Evolutionary conservation across 2,329 filamentous ascomycete species (phyloP).

Genomic region (Trichoderma brevicompactum): DNA sequence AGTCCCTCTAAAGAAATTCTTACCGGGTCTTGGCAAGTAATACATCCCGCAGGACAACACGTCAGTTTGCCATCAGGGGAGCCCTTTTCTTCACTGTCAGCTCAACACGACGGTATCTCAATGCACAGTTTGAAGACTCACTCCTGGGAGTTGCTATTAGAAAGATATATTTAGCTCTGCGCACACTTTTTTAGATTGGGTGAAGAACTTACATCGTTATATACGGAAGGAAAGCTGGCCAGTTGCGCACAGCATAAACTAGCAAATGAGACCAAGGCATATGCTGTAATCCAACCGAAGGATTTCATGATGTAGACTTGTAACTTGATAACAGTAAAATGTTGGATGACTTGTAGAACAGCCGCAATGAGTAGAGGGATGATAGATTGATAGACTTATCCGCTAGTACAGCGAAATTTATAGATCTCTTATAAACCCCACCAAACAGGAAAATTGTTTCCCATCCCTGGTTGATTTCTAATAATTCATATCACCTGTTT

Average conservation of each 20-base stretch:
- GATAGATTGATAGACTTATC: no score
- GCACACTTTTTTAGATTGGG: no score
- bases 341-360: no score
- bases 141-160: background rate
- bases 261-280: background rate
- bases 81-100: background rate
- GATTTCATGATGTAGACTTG: background rate
- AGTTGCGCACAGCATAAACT: background rate
- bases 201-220: background rate
- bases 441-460: no score
- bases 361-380: no score
- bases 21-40: conserved; percentile 13
- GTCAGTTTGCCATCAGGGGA: conserved; percentile 1
- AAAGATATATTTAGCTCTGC: background rate
- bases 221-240: background rate
- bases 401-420: no score
- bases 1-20: background rate
- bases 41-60: conserved; percentile 7
- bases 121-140: background rate
- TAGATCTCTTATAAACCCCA: no score
- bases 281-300: background rate
- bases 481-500: no score
- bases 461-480: no score
- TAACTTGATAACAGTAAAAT: no score
- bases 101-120: background rate